Evolutionary conservation across 495 filamentous ascomycete species (phyloP).

Genomic region (Aspergillus heteromorphus): DNA sequence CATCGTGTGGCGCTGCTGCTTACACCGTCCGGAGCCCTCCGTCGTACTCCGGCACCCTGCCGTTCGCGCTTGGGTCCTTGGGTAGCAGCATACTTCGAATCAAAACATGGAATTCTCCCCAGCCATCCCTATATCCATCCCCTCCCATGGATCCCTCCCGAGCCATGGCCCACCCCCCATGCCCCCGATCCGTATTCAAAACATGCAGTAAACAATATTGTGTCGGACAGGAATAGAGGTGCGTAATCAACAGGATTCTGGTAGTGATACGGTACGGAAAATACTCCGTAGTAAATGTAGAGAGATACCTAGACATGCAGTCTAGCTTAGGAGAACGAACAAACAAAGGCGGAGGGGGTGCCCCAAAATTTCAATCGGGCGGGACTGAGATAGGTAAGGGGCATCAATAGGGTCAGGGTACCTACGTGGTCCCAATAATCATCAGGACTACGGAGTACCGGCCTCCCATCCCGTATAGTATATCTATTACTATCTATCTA

Average conservation of each 20-base stretch:
- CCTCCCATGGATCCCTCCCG: slow-evolving; percentile 4
- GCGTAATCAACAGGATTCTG: neutral
- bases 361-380: neutral
- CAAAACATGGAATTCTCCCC: slow-evolving; percentile 6
- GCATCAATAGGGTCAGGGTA: slow-evolving; percentile 24
- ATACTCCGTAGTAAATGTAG: neutral
- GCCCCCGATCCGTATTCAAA: too few species aligned
- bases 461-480: neutral
- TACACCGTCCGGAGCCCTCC: neutral
- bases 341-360: neutral
- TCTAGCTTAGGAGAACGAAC: neutral
- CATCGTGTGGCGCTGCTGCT: too few species aligned
- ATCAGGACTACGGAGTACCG: neutral
- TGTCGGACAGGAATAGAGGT: too few species aligned
- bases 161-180: neutral
- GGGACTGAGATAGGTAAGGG: slow-evolving; percentile 16
- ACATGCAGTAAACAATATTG: neutral
- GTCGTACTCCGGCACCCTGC: neutral
- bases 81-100: neutral
- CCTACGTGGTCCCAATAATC: slow-evolving; percentile 21
- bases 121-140: neutral
- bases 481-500: too few species aligned
- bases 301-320: neutral
- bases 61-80: neutral
- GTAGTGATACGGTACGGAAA: neutral